phyloP scores from a whole-genome alignment of 148 eudicot genomes.

The Chenopodium formosanum region DNA sequence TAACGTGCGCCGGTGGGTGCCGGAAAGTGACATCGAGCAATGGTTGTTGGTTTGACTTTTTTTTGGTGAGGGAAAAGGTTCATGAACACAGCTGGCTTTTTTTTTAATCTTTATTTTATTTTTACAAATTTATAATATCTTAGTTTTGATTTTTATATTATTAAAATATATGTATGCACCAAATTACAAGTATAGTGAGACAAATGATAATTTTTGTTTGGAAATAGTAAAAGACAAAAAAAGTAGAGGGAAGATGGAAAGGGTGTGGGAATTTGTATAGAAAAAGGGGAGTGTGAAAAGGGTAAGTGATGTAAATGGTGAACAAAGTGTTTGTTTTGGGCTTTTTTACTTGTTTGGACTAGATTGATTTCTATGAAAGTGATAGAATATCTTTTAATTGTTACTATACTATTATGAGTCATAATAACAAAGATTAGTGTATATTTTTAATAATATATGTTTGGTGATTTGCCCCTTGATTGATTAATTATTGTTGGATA shows the following conservation, averaged over 20 bases:
- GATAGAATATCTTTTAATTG: neutral
- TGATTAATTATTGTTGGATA: too few species aligned
- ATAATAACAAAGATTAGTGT: neutral
- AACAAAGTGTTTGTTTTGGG: neutral
- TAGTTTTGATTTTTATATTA: neutral
- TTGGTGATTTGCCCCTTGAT: neutral
- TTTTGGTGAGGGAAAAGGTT: neutral
- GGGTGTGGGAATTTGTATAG: neutral
- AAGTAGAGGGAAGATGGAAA: neutral
- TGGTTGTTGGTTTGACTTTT: neutral
- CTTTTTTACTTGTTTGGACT: neutral
- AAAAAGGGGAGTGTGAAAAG: neutral
- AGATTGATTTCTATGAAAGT: neutral
- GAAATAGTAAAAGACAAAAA: neutral
- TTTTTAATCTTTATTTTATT: neutral
- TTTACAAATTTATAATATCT: neutral
- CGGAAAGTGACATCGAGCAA: slow-evolving; percentile 2
- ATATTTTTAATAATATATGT: neutral
- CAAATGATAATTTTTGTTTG: neutral
- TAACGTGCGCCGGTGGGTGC: slow-evolving; percentile 5
- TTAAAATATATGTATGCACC: neutral
- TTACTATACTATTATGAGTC: neutral
- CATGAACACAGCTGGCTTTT: slow-evolving; percentile 1
- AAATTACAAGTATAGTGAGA: neutral
- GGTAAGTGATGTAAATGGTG: neutral